Evolutionary conservation across 176 grass and related monocot genomes (phyloP), one percentile per base, ranked within the genome.

Genomic region (Bromus sterilis): DNA sequence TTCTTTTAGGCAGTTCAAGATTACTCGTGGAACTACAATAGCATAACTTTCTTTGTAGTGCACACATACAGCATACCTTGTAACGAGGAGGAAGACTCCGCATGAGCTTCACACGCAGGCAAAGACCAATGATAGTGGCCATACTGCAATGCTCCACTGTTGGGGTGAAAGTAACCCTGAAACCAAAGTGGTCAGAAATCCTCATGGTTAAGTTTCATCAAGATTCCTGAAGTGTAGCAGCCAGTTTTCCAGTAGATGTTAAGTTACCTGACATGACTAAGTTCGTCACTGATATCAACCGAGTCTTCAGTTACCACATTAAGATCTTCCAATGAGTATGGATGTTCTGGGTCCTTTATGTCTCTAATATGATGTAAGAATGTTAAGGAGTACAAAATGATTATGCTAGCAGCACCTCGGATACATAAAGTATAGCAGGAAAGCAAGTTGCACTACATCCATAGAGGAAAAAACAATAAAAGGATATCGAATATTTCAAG

Each of bases 401-500:
- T 73, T 51, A 55, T 26, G 40, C 61, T 15, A 74, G 6, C 18
- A 78, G 7, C 67, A 30, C 55, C 35, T n/a, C 25, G 77, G 30
- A 64, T 76, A 43, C 16, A 84, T 20, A 56, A 32, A 46, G 28
- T 24, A 82, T 28, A 78, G 20, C 5, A 68, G 32, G 46, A 79
- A 74, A 36, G 32, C 1, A 86, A 78, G 56, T 62, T 64, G 31
- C 15, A 62, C 2, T 46, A 46, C 43, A 70, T 36, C 21, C 5
- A 80, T 6, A 72, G 43, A 35, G 25, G 42, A 39, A 57, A 57
- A 85, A 78, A 33, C 11, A 64, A 63, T 32, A 29, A 85, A 85
- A 91, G 87, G 91, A 95, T 95, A 95, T 95, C 96, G 83, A 99
- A 99, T 86, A 99, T 88, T 87, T 99, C 96, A 77, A 82, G 89